Evolutionary conservation across 2,329 filamentous ascomycete species (phyloP).

Genomic region (Fusarium sp.): DNA sequence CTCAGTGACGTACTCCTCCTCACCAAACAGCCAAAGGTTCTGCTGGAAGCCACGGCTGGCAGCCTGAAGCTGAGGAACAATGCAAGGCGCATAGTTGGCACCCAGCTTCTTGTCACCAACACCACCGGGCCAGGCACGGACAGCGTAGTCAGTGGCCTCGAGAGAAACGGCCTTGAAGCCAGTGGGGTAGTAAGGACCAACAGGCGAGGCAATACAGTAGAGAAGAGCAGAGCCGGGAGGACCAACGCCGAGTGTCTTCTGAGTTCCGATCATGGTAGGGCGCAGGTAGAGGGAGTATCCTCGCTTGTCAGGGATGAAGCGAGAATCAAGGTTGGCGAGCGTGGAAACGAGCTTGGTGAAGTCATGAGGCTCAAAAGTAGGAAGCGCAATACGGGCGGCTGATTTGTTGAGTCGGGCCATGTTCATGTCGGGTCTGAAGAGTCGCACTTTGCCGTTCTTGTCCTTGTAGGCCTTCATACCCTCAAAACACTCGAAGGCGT

Average conservation of each 20-base stretch:
- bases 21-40: slow-evolving; percentile 97
- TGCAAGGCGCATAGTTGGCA: slow-evolving; percentile 99
- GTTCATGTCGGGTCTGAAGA: slow-evolving; percentile 96
- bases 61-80: slow-evolving; percentile 94
- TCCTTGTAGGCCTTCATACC: slow-evolving; percentile 99
- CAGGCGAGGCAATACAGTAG: slow-evolving; percentile 94
- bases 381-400: slow-evolving; percentile 88
- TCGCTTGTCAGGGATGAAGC: slow-evolving; percentile 86
- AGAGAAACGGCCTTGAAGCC: slow-evolving; percentile 97
- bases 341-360: slow-evolving; percentile 85
- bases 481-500: slow-evolving; percentile 98
- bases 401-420: slow-evolving; percentile 96
- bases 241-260: slow-evolving; percentile 90
- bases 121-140: slow-evolving; percentile 96
- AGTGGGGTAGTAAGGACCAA: slow-evolving; percentile 97
- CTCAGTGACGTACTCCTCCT: slow-evolving; percentile 95
- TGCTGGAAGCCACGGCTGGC: slow-evolving; percentile 94
- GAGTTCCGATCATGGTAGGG: slow-evolving; percentile 97
- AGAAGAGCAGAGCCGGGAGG: slow-evolving; percentile 92
- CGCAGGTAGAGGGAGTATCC: slow-evolving; percentile 97
- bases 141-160: slow-evolving; percentile 95
- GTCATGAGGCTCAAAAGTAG: slow-evolving; percentile 79
- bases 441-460: slow-evolving; percentile 77
- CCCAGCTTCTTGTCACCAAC: slow-evolving; percentile 98
- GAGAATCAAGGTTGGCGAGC: slow-evolving; percentile 82